phyloP scores from a whole-genome alignment of 2,329 filamentous ascomycete genomes.

The Fusarium redolens region DNA sequence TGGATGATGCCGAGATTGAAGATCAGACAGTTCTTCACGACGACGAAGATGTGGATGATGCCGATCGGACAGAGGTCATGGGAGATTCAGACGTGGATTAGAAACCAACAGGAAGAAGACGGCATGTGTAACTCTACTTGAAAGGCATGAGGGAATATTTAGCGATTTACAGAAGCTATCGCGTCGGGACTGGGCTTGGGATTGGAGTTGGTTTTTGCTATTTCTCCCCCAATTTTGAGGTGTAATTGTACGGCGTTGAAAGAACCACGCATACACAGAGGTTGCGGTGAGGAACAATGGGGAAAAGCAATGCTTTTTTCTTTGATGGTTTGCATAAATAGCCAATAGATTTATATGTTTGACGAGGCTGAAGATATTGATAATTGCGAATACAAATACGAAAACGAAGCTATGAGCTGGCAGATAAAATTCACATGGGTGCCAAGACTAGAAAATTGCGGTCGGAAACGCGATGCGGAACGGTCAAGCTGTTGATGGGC shows the following conservation, averaged over 20 bases:
- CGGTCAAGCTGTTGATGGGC: slow-evolving; percentile 18
- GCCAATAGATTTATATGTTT: slow-evolving; percentile 26
- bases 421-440: slow-evolving; percentile 8
- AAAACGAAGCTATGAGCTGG: slow-evolving; percentile 32
- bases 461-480: slow-evolving; percentile 21
- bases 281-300: slow-evolving; percentile 21
- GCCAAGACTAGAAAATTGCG: slow-evolving; percentile 15
- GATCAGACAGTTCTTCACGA: slow-evolving; percentile 53
- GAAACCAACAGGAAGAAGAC: not conserved
- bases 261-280: slow-evolving; percentile 10
- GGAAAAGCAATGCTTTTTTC: slow-evolving; percentile 12
- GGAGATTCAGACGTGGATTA: slow-evolving; percentile 52
- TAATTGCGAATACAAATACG: slow-evolving; percentile 41
- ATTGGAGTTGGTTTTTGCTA: slow-evolving; percentile 32
- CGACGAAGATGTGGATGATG: slow-evolving; percentile 61
- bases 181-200: slow-evolving; percentile 8
- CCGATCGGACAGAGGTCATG: slow-evolving; percentile 53
- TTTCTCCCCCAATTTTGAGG: slow-evolving; percentile 12
- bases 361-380: not conserved
- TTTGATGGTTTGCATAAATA: not conserved
- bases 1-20: slow-evolving; percentile 67
- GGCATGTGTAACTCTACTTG: slow-evolving; percentile 18
- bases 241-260: slow-evolving; percentile 34
- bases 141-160: slow-evolving; percentile 22
- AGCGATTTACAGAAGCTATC: slow-evolving; percentile 28